Percentiles rank a stretch among this genome's conserved stretches.
Evolutionary conservation across 306 rosid species (phyloP).

Genomic region (Trifolium repens): DNA sequence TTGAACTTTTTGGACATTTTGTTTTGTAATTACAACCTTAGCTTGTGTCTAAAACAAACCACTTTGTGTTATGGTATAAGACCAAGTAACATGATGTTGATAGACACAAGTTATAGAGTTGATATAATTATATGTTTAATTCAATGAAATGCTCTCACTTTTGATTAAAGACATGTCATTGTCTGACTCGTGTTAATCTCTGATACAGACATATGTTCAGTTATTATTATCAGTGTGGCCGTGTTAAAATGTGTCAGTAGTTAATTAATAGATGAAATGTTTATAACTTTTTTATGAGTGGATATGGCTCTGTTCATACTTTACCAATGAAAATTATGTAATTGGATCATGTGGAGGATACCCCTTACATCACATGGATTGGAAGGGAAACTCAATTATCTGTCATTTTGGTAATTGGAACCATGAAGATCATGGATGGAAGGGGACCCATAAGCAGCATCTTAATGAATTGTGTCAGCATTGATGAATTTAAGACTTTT

Average conservation of each 20-base stretch:
- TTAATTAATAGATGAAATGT: background rate
- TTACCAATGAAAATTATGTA: background rate
- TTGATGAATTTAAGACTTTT: conserved; percentile 26
- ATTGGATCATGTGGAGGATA: conserved; percentile 20
- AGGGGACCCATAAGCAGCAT: conserved; percentile 28
- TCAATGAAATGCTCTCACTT: background rate
- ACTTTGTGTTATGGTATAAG: conserved; percentile 3
- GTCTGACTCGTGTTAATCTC: no score
- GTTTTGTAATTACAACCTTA: conserved; percentile 57
- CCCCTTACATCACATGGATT: conserved; percentile 38
- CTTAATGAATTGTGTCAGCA: conserved; percentile 34
- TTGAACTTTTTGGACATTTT: conserved; percentile 27
- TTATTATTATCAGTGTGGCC: no score
- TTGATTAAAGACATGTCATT: no score
- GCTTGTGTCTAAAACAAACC: conserved; percentile 42
- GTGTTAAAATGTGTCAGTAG: no score
- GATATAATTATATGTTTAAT: conserved; percentile 36
- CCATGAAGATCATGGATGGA: conserved; percentile 22
- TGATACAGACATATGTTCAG: no score
- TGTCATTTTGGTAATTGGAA: conserved; percentile 39
- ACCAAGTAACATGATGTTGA: conserved; percentile 27
- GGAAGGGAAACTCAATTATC: conserved; percentile 37
- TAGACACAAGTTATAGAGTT: conserved; percentile 47
- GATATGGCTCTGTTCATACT: background rate
- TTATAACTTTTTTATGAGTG: no score